phyloP scores from a whole-genome alignment of 257 asterid species.

The Primulina eburnea region DNA sequence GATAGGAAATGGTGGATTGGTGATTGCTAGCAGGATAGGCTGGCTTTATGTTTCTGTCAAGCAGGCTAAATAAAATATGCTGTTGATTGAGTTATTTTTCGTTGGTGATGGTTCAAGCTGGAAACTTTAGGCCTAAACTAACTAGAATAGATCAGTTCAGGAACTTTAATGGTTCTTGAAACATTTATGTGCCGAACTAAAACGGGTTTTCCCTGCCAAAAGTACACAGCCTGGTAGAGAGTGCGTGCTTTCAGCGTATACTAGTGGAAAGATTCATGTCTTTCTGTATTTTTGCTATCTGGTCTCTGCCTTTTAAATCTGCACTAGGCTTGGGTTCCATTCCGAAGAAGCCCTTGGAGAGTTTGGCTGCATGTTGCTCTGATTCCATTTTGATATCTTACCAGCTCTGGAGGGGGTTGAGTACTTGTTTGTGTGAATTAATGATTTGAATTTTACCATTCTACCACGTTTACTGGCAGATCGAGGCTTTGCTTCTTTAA shows the following conservation, averaged over 20 bases:
- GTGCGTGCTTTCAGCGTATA: too few relatives aligned
- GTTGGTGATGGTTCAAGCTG: background rate
- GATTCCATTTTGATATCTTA: background rate
- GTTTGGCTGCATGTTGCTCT: conserved; percentile 5
- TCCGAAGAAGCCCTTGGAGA: background rate
- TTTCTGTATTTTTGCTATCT: background rate
- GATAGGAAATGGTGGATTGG: background rate
- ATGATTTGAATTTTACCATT: background rate
- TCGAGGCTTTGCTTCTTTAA: background rate
- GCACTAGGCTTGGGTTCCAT: background rate
- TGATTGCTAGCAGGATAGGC: background rate
- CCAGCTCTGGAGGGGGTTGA: conserved; percentile 5
- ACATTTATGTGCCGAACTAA: background rate
- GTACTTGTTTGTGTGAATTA: background rate
- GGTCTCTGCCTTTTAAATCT: background rate
- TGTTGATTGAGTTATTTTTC: background rate
- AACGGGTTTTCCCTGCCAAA: background rate
- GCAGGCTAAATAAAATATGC: background rate
- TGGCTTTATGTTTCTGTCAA: too few relatives aligned
- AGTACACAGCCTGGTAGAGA: too few relatives aligned
- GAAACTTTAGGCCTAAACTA: background rate
- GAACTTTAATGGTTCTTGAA: background rate
- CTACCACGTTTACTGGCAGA: conserved; percentile 5
- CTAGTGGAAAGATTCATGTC: too few relatives aligned
- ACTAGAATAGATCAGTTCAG: background rate